These are phyloP conservation scores for Pilasporangium apinafurcum DNA, from an alignment of 352 stramenopile species.

Conservation along the genomic window DNA sequence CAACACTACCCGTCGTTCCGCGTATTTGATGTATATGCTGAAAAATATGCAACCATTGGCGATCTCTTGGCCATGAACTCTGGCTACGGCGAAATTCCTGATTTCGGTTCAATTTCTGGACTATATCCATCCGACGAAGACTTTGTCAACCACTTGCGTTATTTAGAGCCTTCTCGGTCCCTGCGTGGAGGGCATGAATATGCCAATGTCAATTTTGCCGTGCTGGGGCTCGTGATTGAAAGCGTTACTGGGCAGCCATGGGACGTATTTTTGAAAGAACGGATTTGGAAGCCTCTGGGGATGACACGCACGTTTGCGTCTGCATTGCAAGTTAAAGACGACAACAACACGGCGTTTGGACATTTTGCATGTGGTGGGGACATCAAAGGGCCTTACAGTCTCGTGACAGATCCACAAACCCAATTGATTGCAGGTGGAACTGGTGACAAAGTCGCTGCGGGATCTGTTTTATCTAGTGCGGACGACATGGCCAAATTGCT, in stretches of 20 bases:
- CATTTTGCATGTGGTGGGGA: constrained; percentile 45
- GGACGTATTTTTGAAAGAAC: constrained; percentile 38
- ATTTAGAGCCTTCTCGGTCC: constrained; percentile 29
- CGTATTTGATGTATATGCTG: constrained; percentile 54
- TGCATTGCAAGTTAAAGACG: constrained; percentile 12
- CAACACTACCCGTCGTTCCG: constrained; percentile 39
- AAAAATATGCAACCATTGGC: constrained; percentile 39
- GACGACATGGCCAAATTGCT: constrained; percentile 51
- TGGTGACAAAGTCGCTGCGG: constrained; percentile 28
- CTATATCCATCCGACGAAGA: constrained; percentile 29
- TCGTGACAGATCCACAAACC: constrained; percentile 21
- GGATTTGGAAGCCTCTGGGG: constrained; percentile 43
- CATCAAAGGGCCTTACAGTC: constrained; percentile 33
- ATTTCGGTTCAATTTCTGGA: constrained; percentile 21
- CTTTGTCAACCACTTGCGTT: constrained; percentile 20
- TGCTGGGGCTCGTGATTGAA: constrained; percentile 54
- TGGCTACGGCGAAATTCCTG: constrained; percentile 17
- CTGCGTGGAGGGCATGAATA: constrained; percentile 51
- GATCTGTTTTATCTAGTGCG: constrained; percentile 40
- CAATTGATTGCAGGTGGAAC: constrained; percentile 14
- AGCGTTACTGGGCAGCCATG: constrained; percentile 35
- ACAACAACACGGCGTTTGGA: constrained; percentile 27
- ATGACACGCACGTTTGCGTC: constrained; percentile 53
- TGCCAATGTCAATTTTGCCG: constrained; percentile 54
- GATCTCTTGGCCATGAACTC: constrained; percentile 64